Evolutionary conservation across 305 asterid species (phyloP), one percentile per base, ranked within the genome.

Genomic region (Euphrasia arctica): DNA sequence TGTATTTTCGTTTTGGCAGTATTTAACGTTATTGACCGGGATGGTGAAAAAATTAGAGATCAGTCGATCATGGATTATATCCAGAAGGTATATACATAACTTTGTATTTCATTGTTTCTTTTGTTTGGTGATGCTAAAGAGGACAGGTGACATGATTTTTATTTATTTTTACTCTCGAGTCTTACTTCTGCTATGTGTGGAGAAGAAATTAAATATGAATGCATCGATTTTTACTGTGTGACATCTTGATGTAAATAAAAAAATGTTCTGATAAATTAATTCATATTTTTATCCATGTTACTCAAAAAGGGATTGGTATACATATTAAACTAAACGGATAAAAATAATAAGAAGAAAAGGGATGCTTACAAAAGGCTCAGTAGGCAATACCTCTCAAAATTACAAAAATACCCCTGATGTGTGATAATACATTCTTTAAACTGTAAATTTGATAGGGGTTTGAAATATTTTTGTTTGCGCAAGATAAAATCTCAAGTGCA

Each of bases 31-130:
- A 79, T 77, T 41, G 85, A 82, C 65, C 79, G 57, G 11, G 73
- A 75, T 51, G 90, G 93, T 54, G 73, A 75, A 68, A 88, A 88
- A 80, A 69, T 88, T 60, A 75, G 78, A 74, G 89, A 83, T 75
- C 75, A 62, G 70, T 79, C 68, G 69, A 66, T 81, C 68, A 72
- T 88, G 73, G 77, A 58, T 72, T 77, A 82, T 71, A 83, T 88
- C 60, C 81, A 83, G 65, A 74, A 75, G 93, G 95, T 85, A 52
- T 58, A 10, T 27, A 47, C 18, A 8, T 9, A 7, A 39, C 51
- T 31, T 59, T 3, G 32, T 27, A 27, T 18, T 32, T 11, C 52
- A 51, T 59, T 10, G 43, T 32, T 52, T 15, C 45, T 3, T 6
- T 50, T 13, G 15, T 50, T 58, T 50, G 8, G 32, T 28, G 56